These are phyloP conservation scores for Phytomonas francai DNA, from an alignment of 208 protist genomes.

Conservation along the genomic window DNA sequence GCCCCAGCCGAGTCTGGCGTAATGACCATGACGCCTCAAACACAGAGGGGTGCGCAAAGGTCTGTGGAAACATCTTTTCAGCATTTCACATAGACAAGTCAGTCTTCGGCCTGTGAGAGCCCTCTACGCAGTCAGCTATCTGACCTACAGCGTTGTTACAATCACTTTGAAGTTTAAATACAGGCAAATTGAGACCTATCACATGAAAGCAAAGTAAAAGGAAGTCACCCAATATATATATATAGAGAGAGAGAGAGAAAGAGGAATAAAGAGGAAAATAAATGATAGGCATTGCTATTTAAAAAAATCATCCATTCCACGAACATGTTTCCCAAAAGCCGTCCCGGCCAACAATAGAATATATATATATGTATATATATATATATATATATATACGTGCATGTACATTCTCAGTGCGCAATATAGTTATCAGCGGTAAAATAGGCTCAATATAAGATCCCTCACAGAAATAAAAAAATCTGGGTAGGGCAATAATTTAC, in stretches of 20 bases:
- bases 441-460: not conserved
- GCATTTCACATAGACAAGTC: not conserved
- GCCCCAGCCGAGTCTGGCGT: not conserved
- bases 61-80: not conserved
- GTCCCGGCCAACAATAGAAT: not conserved
- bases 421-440: not conserved
- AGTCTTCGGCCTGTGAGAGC: not conserved
- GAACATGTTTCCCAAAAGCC: not conserved
- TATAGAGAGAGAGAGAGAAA: slow-evolving; percentile 7
- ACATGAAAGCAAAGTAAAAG: not conserved
- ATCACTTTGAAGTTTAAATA: not conserved
- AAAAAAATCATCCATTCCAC: not conserved
- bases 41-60: not conserved
- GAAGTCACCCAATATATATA: not conserved
- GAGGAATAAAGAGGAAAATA: slow-evolving; percentile 10
- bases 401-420: not conserved
- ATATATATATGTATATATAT: too few species aligned
- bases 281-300: not conserved
- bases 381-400: not conserved
- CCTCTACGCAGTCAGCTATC: not conserved
- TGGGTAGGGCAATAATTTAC: slow-evolving; percentile 13
- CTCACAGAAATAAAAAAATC: slow-evolving; percentile 1
- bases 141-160: not conserved
- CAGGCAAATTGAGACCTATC: not conserved
- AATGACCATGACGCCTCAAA: not conserved